Evolutionary conservation across 805 yeast species (phyloP).

Genomic region (Kodamaea hsintzibuensis): DNA sequence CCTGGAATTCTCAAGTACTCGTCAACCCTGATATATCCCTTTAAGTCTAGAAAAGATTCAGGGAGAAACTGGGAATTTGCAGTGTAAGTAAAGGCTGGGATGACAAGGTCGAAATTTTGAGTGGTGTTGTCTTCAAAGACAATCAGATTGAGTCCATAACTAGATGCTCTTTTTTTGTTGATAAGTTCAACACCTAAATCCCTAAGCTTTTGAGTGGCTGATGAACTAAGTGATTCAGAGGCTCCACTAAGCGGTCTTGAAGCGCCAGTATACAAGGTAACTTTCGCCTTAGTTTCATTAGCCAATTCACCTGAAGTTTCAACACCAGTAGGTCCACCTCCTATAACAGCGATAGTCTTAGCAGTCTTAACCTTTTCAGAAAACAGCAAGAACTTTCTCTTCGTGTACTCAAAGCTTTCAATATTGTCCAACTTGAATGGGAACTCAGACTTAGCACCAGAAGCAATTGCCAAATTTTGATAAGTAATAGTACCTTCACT

Average conservation of each 20-base stretch:
- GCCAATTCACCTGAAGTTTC: constrained; percentile 42
- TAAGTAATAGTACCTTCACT: constrained; percentile 15
- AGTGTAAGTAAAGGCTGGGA: constrained; percentile 23
- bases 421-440: constrained; percentile 27
- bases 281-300: constrained; percentile 14
- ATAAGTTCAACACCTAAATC: constrained; percentile 25
- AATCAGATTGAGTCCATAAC: constrained; percentile 12
- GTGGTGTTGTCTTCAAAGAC: constrained; percentile 19
- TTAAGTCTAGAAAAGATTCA: constrained; percentile 18
- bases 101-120: constrained; percentile 28
- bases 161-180: constrained; percentile 17
- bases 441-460: constrained; percentile 27
- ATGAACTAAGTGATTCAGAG: constrained; percentile 13
- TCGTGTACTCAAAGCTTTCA: constrained; percentile 13
- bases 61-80: constrained; percentile 38
- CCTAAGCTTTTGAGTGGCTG: constrained; percentile 18
- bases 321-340: constrained; percentile 37
- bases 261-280: constrained; percentile 29
- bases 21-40: constrained; percentile 32
- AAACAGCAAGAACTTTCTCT: constrained; percentile 18
- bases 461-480: constrained; percentile 38
- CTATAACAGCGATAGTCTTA: constrained; percentile 34
- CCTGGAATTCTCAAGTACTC: constrained; percentile 25
- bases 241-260: constrained; percentile 17
- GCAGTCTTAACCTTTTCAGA: constrained; percentile 20